Conservation (phyloP, 768 basidiomycete genomes). For the Mycena galopus region DNA sequence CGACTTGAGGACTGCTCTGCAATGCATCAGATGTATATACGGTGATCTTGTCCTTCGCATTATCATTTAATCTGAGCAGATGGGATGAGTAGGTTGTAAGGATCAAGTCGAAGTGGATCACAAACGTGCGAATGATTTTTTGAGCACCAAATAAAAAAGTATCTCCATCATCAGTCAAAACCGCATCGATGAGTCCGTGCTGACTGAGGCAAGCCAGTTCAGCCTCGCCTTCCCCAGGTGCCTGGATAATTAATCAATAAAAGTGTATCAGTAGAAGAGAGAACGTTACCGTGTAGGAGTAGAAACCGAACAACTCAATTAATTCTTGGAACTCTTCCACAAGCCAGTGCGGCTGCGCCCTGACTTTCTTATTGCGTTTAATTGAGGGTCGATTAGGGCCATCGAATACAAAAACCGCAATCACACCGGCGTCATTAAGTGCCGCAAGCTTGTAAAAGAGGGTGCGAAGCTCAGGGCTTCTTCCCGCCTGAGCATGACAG, state of each 20-base stretch:
- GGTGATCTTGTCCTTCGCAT: constrained; percentile 54
- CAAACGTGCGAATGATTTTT: not conserved
- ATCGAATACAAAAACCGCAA: constrained; percentile 65
- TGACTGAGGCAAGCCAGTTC: not conserved
- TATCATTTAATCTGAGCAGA: constrained; percentile 57
- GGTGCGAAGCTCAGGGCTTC: constrained; percentile 58
- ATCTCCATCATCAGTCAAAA: not conserved
- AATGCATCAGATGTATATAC: constrained; percentile 38
- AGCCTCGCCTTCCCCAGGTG: not conserved
- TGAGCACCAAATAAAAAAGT: not conserved
- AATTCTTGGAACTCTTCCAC: not conserved
- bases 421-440: constrained; percentile 52
- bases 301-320: not conserved
- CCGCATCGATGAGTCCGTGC: not conserved
- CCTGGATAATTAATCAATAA: not conserved
- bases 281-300: not conserved
- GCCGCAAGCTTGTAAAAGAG: constrained; percentile 59
- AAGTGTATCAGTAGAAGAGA: not conserved
- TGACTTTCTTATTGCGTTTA: constrained; percentile 54
- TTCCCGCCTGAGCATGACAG: constrained; percentile 44
- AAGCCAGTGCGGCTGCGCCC: not conserved
- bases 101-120: not conserved
- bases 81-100: not conserved
- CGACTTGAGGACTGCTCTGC: constrained; percentile 23
- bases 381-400: constrained; percentile 55